phyloP scores from a whole-genome alignment of 768 basidiomycete species.

The Ramaria sp. region DNA sequence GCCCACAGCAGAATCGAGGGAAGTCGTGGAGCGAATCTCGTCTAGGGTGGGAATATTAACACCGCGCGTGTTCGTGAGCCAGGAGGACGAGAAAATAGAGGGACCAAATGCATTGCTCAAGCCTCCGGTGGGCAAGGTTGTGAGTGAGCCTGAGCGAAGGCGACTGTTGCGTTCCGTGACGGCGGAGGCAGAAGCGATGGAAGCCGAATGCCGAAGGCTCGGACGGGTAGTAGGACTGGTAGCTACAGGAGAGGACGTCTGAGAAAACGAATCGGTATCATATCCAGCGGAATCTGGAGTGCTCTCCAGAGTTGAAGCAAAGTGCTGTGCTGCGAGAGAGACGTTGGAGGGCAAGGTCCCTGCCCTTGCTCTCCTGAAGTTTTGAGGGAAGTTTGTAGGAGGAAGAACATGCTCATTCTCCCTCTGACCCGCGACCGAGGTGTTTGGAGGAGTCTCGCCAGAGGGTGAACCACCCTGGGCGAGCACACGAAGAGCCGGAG shows the following conservation, averaged over 20 bases:
- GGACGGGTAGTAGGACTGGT: slow-evolving; percentile 37
- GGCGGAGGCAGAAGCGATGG: slow-evolving; percentile 44
- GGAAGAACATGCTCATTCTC: slow-evolving; percentile 49
- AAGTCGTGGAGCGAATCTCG: slow-evolving; percentile 71
- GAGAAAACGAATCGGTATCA: slow-evolving; percentile 38
- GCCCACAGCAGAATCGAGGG: slow-evolving; percentile 50
- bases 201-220: slow-evolving; percentile 64
- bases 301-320: slow-evolving; percentile 49
- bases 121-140: slow-evolving; percentile 60
- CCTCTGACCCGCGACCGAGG: slow-evolving; percentile 31
- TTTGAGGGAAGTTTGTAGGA: slow-evolving; percentile 69
- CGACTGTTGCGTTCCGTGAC: slow-evolving; percentile 66
- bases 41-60: slow-evolving; percentile 59
- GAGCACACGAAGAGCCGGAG: slow-evolving; percentile 64
- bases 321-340: slow-evolving; percentile 75
- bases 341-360: slow-evolving; percentile 97
- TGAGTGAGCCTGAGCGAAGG: slow-evolving; percentile 86
- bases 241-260: slow-evolving; percentile 25
- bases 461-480: slow-evolving; percentile 63
- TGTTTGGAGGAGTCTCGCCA: slow-evolving; percentile 50
- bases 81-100: slow-evolving; percentile 83
- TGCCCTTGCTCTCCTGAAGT: slow-evolving; percentile 91
- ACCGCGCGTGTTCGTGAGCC: slow-evolving; percentile 54
- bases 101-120: slow-evolving; percentile 60
- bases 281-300: slow-evolving; percentile 18